phyloP scores from a whole-genome alignment of 129 eudicot species.

The Daucus carota region DH1_v3.0 NC_030386.2:27468501-27469000 shows the following conservation, averaged over 20 bases:
- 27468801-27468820: neutral
- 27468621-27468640: slow-evolving; percentile 6
- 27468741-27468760: neutral
- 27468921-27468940: slow-evolving; percentile 6
- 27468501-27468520: neutral
- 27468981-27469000: neutral
- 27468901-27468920: slow-evolving; percentile 11
- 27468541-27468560: neutral
- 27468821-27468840: neutral
- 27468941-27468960: slow-evolving; percentile 6
- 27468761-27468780: neutral
- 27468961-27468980: slow-evolving; percentile 11
- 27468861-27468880: neutral
- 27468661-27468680: neutral
- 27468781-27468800: neutral
- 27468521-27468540: neutral
- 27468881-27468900: slow-evolving; percentile 5
- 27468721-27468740: neutral
- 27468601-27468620: neutral
- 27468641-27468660: neutral
- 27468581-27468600: neutral
- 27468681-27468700: neutral
- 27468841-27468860: no score
- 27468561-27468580: neutral
- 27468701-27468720: neutral